Base-by-base conservation (phyloP, 352 stramenopile genomes). In the Thalassiosira sp. region DNA sequence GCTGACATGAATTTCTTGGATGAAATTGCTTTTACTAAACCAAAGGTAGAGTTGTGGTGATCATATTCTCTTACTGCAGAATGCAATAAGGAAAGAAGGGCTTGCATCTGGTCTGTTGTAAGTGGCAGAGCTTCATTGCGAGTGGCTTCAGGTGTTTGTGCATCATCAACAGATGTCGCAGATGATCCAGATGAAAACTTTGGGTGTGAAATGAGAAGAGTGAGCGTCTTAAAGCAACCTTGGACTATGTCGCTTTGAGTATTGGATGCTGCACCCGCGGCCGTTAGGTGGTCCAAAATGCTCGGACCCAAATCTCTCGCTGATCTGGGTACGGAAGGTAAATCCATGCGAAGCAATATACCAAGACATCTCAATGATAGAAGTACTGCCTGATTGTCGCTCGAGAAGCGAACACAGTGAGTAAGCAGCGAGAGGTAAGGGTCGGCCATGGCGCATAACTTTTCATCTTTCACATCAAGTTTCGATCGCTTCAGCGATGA, bases 221-320 rank as follows among this genome's bases (percentile, higher is more conserved):
- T 97, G 3, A 98, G 88, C 27, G 94, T 94, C 59, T 93, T 95
- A 75, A 98, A 98, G 73, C 95, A 98, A 5, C 94, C 94, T 87
- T 98, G 96, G 20, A 97, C 94, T 86, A 98, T 94, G 69, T 98
- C 96, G 69, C 96, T 96, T 48, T 95, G 92, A 48, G 94, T 96
- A 35, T 95, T 95, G 35, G 92, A 91, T 58, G 94, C 94, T 43
- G 94, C 89, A 60, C 96, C 94, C 49, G 94, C 88, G 51, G 95
- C 69, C 69, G 96, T 97, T 79, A 93, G 61, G 42, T 92, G 76
- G 37, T 97, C 94, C 65, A 98, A 94, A 18, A 97, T 87, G n/a
- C 94, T 91, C 64, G 95, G 89, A 25, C 96, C 93, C 15, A 98
- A 82, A 27, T 92, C 82, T 24, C 87, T 87, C 15, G 95, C 84